Conservation (phyloP, 176 grass and related monocot species). For the Raddia guianensis region DNA sequence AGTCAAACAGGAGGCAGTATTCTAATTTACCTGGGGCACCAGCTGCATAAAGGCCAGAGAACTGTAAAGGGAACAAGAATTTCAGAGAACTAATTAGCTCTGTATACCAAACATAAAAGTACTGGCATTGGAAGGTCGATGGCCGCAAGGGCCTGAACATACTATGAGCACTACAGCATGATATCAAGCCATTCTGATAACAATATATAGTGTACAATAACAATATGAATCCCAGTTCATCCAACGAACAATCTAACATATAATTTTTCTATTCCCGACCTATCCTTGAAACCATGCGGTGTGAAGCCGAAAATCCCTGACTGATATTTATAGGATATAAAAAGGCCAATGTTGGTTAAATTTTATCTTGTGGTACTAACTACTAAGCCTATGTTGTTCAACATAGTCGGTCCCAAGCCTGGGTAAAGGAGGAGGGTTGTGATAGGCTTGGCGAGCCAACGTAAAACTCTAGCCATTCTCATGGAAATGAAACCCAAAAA, state of each 20-base stretch:
- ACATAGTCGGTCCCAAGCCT: too few species aligned
- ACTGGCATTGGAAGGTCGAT: too few species aligned
- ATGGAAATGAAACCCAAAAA: too few species aligned
- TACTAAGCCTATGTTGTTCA: too few species aligned
- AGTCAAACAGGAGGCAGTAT: constrained; percentile 3
- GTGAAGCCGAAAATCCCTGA: background rate
- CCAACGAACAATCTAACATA: constrained; percentile 22
- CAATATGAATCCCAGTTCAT: background rate
- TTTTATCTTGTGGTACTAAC: background rate
- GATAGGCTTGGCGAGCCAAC: too few species aligned
- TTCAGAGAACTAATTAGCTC: constrained; percentile 26
- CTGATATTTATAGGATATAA: background rate
- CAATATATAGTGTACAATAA: background rate
- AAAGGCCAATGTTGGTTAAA: background rate
- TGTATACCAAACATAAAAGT: constrained; percentile 34
- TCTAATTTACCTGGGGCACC: constrained; percentile 66
- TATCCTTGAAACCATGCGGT: constrained; percentile 1
- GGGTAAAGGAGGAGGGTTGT: too few species aligned
- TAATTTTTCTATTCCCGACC: background rate
- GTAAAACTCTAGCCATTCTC: too few species aligned
- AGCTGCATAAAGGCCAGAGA: constrained; percentile 75
- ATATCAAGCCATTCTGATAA: background rate
- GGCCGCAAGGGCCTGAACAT: background rate
- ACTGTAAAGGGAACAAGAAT: constrained; percentile 60
- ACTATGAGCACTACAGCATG: background rate